Base-by-base conservation (phyloP, 2,329 filamentous ascomycete genomes). In the Penicillium hordei region DNA sequence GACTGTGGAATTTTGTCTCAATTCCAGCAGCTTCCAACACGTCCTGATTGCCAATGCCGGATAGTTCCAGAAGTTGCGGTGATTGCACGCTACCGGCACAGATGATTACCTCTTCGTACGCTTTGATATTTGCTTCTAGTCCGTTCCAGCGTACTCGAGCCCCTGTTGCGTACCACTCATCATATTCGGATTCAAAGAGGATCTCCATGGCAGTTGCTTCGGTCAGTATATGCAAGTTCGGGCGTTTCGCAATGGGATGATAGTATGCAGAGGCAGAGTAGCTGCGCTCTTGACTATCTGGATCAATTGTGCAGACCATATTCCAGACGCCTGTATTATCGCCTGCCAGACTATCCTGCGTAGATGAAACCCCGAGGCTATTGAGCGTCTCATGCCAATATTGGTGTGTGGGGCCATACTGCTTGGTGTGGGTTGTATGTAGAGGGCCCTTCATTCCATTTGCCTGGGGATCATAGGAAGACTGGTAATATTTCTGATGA, bases 1-100 rank as follows among this genome's bases (percentile, higher is more conserved):
- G 70, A 43, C 77, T 79, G 23, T 74, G 67, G 17, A 83, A 70
- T 56, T 77, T 78, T 33, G 75, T 69, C 13, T 75, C 64, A n/a
- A 83, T 75, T 0, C 76, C 76, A 3, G 75, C 76, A 2, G 69
- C 66, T 15, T 73, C 61, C 5, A 83, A 72, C 8, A 82, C 64
- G 0, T 74, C 66, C 3, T 74, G 71, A 45, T 78, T 74, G 4
- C 86, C 86, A 39, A 89, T 78, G 0, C 86, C 86, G 0, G 84
- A 87, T 2, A 87, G 73, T 61, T 88, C 85, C n/a, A 83, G 78
- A 17, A 85, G 74, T 70, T 82, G 84, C 5, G 81, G 86, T 10
- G 82, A 85, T 66, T 81, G 80, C 40, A 83, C 74, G 29, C 78
- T 81, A 0, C 86, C 86, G 0, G 84, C 84, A 5, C 81, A 81